A percentile compares a stretch with the other conserved stretches of the same genome.
Evolutionary conservation across 371 early-diverging fungal species (phyloP).

Genomic region (Phascolomyces articulosus): DNA sequence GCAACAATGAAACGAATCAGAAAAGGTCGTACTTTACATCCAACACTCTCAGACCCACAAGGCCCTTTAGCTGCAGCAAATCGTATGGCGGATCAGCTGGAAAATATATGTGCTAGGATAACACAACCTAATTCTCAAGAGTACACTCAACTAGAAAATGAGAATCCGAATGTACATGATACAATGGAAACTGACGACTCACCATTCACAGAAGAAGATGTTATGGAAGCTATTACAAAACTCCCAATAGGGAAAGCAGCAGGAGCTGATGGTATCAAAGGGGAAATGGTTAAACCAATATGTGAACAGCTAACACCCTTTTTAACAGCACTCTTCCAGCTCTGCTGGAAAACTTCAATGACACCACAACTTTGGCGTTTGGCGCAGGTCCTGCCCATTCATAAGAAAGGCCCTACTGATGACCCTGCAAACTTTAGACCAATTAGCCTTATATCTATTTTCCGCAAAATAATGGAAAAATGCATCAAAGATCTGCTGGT

Average conservation of each 20-base stretch:
- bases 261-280: constrained; percentile 19
- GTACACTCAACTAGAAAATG: too few species aligned
- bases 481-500: background rate
- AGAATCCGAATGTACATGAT: too few species aligned
- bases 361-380: constrained; percentile 9
- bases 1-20: constrained; percentile 16
- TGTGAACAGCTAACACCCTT: background rate
- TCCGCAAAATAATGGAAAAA: constrained; percentile 18
- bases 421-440: constrained; percentile 23
- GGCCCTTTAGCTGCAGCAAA: constrained; percentile 9
- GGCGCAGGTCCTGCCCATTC: constrained; percentile 21
- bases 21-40: background rate
- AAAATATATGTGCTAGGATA: background rate
- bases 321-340: constrained; percentile 9
- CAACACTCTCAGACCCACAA: constrained; percentile 10
- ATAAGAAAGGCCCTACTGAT: constrained; percentile 19
- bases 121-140: too few species aligned
- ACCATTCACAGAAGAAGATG: background rate
- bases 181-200: background rate
- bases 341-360: background rate
- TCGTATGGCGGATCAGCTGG: constrained; percentile 8
- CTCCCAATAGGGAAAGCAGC: constrained; percentile 12
- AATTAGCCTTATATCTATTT: constrained; percentile 18
- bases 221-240: background rate
- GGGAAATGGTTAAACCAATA: constrained; percentile 26